Evolutionary conservation across 1,284 basidiomycete genomes (phyloP).

Genomic region (Xerocomus minutiporus): DNA sequence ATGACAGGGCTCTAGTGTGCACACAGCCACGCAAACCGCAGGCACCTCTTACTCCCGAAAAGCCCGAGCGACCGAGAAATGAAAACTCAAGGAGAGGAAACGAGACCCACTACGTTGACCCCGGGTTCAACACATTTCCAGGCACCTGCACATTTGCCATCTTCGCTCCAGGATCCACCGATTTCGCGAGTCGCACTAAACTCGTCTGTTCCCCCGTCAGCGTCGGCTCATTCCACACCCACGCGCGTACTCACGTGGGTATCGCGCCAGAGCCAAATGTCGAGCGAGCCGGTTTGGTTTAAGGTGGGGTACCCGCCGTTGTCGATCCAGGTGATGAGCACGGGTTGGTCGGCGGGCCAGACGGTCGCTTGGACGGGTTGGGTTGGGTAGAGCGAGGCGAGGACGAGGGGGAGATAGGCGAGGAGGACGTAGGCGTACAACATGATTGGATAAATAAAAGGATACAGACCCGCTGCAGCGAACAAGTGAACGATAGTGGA

Average conservation of each 20-base stretch:
- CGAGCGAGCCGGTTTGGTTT: slow-evolving; percentile 35
- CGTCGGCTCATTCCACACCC: neutral
- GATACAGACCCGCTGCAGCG: slow-evolving; percentile 29
- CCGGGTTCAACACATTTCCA: slow-evolving; percentile 5
- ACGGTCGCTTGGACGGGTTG: slow-evolving; percentile 44
- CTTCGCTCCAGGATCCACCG: slow-evolving; percentile 32
- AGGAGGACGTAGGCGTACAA: slow-evolving; percentile 7
- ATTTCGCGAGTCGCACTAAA: slow-evolving; percentile 33
- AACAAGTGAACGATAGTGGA: no score
- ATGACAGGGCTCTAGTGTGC: neutral
- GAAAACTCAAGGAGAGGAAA: neutral
- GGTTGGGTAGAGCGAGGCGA: slow-evolving; percentile 43
- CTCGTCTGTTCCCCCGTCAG: slow-evolving; percentile 31
- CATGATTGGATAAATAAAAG: slow-evolving; percentile 2
- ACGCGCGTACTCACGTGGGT: slow-evolving; percentile 34
- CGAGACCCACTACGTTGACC: slow-evolving; percentile 21
- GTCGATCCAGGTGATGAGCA: slow-evolving; percentile 45
- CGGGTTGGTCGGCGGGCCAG: slow-evolving; percentile 38
- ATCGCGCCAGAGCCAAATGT: slow-evolving; percentile 41
- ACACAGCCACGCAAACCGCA: no score
- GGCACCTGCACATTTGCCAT: slow-evolving; percentile 28
- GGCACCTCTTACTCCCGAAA: no score
- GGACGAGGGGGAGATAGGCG: slow-evolving; percentile 10
- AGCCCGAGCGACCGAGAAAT: no score
- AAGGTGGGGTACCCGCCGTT: slow-evolving; percentile 40